Percentiles rank a stretch among this genome's conserved stretches.
Evolutionary conservation across 176 grass and related monocot species (phyloP).

Genomic region (Aegilops speltoides): DNA sequence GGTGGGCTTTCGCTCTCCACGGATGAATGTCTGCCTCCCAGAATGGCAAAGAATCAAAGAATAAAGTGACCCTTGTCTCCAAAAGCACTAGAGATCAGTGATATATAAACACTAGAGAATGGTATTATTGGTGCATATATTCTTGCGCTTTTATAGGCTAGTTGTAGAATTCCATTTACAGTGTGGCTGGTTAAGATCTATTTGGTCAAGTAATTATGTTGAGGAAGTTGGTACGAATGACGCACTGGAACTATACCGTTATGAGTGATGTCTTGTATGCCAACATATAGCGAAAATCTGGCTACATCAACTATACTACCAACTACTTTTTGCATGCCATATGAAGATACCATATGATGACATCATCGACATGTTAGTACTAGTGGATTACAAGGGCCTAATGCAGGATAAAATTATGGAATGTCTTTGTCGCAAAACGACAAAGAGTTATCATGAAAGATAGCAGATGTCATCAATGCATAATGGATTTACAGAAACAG

Average conservation of each 20-base stretch:
- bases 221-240: background rate
- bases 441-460: background rate
- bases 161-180: background rate
- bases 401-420: background rate
- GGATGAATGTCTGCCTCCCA: slow-evolving; percentile 1
- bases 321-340: background rate
- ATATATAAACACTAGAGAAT: background rate
- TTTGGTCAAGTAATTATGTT: background rate
- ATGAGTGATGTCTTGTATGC: background rate
- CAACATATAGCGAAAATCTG: background rate
- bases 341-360: background rate
- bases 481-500: background rate
- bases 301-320: background rate
- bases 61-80: slow-evolving; percentile 30
- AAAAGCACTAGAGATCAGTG: slow-evolving; percentile 4
- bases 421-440: slow-evolving; percentile 10
- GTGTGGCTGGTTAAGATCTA: background rate
- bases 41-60: slow-evolving; percentile 34
- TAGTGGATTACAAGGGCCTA: background rate
- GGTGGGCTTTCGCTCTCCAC: slow-evolving; percentile 36
- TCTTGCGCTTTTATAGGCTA: background rate
- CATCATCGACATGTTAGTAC: background rate
- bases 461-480: background rate
- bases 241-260: background rate
- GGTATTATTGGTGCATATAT: slow-evolving; percentile 13